phyloP scores from a whole-genome alignment of 768 basidiomycete species.

The Sarcomyxa edulis region DNA sequence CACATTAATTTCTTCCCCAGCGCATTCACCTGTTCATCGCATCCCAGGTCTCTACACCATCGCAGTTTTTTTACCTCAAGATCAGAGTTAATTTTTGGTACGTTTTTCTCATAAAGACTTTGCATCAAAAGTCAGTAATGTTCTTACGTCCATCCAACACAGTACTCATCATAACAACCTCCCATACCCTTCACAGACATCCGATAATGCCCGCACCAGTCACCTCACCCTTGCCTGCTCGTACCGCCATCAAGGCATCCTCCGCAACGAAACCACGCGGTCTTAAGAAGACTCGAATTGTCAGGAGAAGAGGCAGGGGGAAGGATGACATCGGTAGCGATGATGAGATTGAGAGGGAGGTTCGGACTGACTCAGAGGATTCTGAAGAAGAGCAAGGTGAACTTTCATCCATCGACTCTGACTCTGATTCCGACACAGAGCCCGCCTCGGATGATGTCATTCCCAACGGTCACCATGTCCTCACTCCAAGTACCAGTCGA shows the following conservation, averaged over 20 bases:
- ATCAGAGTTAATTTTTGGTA: background rate
- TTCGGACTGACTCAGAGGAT: conserved; percentile 63
- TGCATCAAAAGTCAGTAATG: conserved; percentile 1
- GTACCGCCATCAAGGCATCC: conserved; percentile 22
- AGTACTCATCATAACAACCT: conserved; percentile 7
- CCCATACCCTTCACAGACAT: background rate
- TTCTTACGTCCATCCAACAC: conserved; percentile 31
- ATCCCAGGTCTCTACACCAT: background rate
- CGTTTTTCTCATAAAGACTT: conserved; percentile 11
- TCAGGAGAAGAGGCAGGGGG: conserved; percentile 61
- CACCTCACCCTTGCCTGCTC: conserved; percentile 27
- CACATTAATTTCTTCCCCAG: background rate
- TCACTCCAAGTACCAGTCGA: conserved; percentile 67
- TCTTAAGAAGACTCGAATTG: conserved; percentile 37
- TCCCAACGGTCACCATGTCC: conserved; percentile 43
- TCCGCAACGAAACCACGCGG: conserved; percentile 28
- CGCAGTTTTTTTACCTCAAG: background rate
- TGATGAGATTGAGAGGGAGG: conserved; percentile 73
- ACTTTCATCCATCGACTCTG: conserved; percentile 53
- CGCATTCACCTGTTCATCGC: background rate
- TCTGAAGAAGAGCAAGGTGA: conserved; percentile 50
- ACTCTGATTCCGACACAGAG: conserved; percentile 68
- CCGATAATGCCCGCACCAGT: conserved; percentile 42
- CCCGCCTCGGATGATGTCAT: conserved; percentile 60
- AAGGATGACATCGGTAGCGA: conserved; percentile 61